Base-by-base conservation (phyloP, 768 basidiomycete genomes). In the Boletus vermiculosoides region DNA sequence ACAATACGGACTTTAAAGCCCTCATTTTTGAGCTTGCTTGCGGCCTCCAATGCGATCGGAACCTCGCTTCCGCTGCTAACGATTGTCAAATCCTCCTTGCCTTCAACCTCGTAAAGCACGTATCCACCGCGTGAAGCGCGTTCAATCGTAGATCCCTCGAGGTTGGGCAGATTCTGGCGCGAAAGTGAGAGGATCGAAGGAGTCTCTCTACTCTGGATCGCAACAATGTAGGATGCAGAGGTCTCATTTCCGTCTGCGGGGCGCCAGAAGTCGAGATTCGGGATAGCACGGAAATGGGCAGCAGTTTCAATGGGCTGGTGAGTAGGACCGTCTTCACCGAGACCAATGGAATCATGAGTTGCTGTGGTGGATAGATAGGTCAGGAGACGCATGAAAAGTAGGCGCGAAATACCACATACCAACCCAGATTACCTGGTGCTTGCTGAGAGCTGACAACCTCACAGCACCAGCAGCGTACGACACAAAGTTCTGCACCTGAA, bases 211-310 rank as follows among this genome's bases (percentile, higher is more conserved):
- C 91, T 86, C 61, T 81, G 79, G 64, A 98, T 73, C 45, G 94
- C 89, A 55, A 87, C 83, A 58, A 83, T 72, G 79, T 97, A 97
- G 18, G 94, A 83, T 22, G 94, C 94, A 22, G 92, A 94, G n/a
- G 92, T 94, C 79, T 98, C 95, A 72, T 97, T 96, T 34, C 95
- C 94, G 71, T 97, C 94, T 28, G 94, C 92, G 6, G 92, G 92
- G 58, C 92, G 87, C 88, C 89, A 90, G 81, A 97, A 92, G 60
- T 90, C 89, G 50, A 92, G 76, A 78, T 98, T 96, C 65, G 95
- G 95, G 45, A 85, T 84, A 13, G 95, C 89, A 63, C 95, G 90
- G 72, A 97, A 79, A 73, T 88, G 90, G 44, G 83, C 85, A 57
- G 83, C 89, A 31, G 92, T 93, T 77, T 97, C 94, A 49, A 97